These are phyloP conservation scores for Gamarada debralockiae DNA, from an alignment of 495 filamentous ascomycete species.

Conservation along the genomic window DNA sequence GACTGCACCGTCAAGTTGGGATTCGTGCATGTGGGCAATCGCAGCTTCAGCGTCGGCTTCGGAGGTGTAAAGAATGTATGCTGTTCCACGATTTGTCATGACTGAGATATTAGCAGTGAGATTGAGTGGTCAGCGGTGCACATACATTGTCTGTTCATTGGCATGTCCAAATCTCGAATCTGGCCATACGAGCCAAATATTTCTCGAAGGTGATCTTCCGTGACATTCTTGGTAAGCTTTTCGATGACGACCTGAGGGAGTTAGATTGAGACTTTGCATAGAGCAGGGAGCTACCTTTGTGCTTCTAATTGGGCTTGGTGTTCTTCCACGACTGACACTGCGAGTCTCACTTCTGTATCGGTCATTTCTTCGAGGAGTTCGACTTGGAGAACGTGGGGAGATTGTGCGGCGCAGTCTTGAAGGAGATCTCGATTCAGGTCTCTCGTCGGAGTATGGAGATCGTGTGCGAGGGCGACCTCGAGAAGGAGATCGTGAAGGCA, in stretches of 20 bases:
- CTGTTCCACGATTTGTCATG: constrained; percentile 87
- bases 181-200: constrained; percentile 89
- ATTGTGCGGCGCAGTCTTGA: constrained; percentile 42
- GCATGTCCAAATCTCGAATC: constrained; percentile 83
- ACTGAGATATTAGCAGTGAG: constrained; percentile 44
- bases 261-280: constrained; percentile 6
- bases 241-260: constrained; percentile 80
- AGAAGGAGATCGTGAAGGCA: constrained; percentile 26
- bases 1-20: constrained; percentile 82
- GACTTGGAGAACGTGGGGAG: constrained; percentile 42
- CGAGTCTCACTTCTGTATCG: constrained; percentile 35
- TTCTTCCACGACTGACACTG: constrained; percentile 40
- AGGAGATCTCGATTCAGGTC: constrained; percentile 18
- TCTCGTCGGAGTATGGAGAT: constrained; percentile 24
- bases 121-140: not conserved
- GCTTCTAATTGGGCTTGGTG: constrained; percentile 45
- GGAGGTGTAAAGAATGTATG: constrained; percentile 82
- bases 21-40: constrained; percentile 97
- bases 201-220: constrained; percentile 79
- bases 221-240: constrained; percentile 94
- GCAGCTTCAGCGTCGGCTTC: constrained; percentile 80
- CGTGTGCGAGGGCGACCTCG: constrained; percentile 27
- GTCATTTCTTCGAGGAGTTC: constrained; percentile 31
- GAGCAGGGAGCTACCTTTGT: constrained; percentile 47
- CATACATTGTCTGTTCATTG: constrained; percentile 82